These are phyloP conservation scores for Fraxinus angustifolia DNA, from an alignment of 305 asterid species.

Conservation along the genomic window DNA sequence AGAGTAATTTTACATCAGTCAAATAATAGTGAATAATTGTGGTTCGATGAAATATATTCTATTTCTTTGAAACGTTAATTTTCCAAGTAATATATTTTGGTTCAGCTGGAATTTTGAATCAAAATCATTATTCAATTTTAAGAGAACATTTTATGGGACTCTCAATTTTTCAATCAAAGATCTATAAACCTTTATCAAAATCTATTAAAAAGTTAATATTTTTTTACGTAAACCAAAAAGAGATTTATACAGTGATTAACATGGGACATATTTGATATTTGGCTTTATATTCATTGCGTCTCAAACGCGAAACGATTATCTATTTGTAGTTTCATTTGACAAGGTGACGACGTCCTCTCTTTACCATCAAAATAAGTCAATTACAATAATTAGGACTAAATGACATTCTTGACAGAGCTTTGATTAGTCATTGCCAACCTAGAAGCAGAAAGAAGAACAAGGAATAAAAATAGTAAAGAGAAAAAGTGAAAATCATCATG, in stretches of 20 bases:
- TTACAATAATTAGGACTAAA: background rate
- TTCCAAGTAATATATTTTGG: background rate
- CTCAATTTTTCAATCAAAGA: too few species aligned
- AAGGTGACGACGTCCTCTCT: background rate
- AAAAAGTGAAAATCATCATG: background rate
- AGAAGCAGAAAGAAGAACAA: background rate
- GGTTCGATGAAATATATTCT: background rate
- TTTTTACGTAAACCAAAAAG: background rate
- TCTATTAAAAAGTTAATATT: too few species aligned
- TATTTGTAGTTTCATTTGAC: background rate
- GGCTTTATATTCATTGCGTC: background rate
- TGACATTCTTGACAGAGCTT: background rate
- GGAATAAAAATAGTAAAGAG: background rate
- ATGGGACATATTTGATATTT: background rate
- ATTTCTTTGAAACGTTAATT: background rate
- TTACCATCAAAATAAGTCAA: background rate
- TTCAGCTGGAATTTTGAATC: background rate
- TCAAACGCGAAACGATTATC: background rate
- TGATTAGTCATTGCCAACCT: background rate
- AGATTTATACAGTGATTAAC: background rate
- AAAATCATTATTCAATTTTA: too few species aligned
- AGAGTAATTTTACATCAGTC: background rate
- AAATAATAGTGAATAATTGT: background rate
- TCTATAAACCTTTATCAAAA: too few species aligned
- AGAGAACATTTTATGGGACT: too few species aligned